Evolutionary conservation across 495 filamentous ascomycete species (phyloP), one percentile per base, ranked within the genome.

Genomic region (Neurospora sp.): DNA sequence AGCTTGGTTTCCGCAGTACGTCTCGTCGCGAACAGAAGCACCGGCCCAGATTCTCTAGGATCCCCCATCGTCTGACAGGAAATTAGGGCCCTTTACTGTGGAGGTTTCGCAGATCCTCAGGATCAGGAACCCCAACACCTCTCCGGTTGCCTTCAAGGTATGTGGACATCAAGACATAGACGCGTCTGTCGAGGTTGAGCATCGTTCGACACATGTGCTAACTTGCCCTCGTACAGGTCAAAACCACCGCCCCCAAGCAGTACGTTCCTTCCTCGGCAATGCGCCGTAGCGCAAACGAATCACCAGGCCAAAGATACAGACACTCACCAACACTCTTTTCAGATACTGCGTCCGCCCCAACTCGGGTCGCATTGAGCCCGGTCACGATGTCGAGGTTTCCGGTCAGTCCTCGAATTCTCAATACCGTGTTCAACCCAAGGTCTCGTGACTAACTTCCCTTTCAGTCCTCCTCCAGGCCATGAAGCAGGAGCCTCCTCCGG

Each of bases 231-330:
- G 65, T 73, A 46, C 72, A 98, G 94, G 96, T 99, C 80, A 99
- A 99, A 89, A 99, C 96, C 46, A 99, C 96, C 72, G 96, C 96
- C 38, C 96, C 96, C 7, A 98, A 99, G 83, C 95, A 98, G 95
- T 99, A 93, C 78, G 93, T 74, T 31, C 81, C 70, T 59, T 39
- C 68, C 74, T 39, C 20, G 39, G 40, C 44, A 73, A 61, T 61
- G 53, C 53, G 53, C 53, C 53, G 12, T 61, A 61, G 27, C 53
- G 53, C 53, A 61, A 61, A 61, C 53, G 53, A 61, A 35, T 35
- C 27, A 8, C 53, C 22, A 16, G 53, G 35, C 53, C 53, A 61
- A 31, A 14, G 53, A 61, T 61, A 31, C 27, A 35, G 53, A 35
- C 27, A 61, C 53, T 61, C 9, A 61, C 46, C 46, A 53, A 53